Evolutionary conservation across 768 basidiomycete species (phyloP), one percentile per base, ranked within the genome.

Genomic region (Mycena vitilis): DNA sequence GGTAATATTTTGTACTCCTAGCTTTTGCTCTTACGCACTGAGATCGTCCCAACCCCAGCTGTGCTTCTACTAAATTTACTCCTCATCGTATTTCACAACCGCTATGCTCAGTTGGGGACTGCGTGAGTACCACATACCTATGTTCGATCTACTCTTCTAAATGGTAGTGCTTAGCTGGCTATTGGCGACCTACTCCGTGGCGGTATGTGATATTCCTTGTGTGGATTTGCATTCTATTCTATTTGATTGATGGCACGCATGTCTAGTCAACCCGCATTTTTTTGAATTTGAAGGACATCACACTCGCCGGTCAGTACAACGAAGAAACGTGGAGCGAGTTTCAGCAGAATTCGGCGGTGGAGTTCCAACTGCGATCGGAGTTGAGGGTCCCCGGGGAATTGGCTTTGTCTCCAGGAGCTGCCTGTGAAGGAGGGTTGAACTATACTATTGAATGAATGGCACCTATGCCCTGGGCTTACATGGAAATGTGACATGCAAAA

Each of bases 261-360:
- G n/a, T n/a, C n/a, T n/a, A 65, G 63, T 65, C 63, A 2, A 65
- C 63, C 15, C 48, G 63, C 22, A 65, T 65, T 58, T 65, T 65
- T 22, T 48, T 65, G 25, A 65, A 65, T 36, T 40, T 65, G 36
- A 65, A 65, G 56, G 45, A 58, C 18, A 20, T 58, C 16, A 38
- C 63, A 12, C 48, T n/a, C 0, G 25, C n/a, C 4, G 30, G 6
- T 1, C 13, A 56, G 2, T 23, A 53, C 22, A 48, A 16, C n/a
- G 54, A 34, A 1, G 25, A n/a, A 9, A 56, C 63, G 2, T 64
- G 63, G 63, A 64, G 63, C 36, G 54, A 64, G 23, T 64, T 56
- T 16, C 51, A 62, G 40, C 49, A 22, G 23, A 54, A 5, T 23
- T 62, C 61, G 2, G 22, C 48, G 6, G 2, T 60, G 22, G 48